Percentiles rank a stretch among this genome's conserved stretches.
Evolutionary conservation across 2,329 filamentous ascomycete species (phyloP).

Genomic region (Epicoccum sorghinum): DNA sequence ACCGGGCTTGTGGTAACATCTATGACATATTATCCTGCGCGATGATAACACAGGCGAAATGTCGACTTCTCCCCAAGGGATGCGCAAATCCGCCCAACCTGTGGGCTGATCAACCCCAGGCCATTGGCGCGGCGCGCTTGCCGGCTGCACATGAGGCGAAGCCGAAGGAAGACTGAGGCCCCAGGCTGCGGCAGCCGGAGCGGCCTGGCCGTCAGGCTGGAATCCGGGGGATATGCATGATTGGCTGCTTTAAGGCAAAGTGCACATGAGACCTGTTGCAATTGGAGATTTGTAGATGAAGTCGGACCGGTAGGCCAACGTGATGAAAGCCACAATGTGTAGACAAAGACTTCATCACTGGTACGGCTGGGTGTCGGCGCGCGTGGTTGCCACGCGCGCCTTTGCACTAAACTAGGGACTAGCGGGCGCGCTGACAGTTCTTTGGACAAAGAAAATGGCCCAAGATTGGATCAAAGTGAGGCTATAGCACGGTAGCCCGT

Average conservation of each 20-base stretch:
- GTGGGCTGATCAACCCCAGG: conserved; percentile 1
- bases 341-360: not conserved
- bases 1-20: not conserved
- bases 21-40: not conserved
- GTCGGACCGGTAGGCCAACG: conserved; percentile 11
- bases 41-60: conserved; percentile 1
- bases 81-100: conserved; percentile 2
- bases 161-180: conserved; percentile 5
- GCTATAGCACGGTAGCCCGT: conserved; percentile 11
- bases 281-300: conserved; percentile 3
- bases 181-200: conserved; percentile 8
- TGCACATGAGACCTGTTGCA: not conserved
- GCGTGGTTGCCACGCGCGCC: not conserved
- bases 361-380: not conserved
- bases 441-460: not conserved
- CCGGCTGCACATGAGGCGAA: conserved; percentile 4
- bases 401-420: not conserved
- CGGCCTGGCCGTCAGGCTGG: conserved; percentile 13
- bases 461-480: not conserved
- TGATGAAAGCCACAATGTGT: not conserved
- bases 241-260: conserved; percentile 1
- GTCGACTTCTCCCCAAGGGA: not conserved
- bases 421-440: conserved; percentile 7
- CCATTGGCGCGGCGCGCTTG: conserved; percentile 5
- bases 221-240: conserved; percentile 17